Conservation (phyloP, 2,329 filamentous ascomycete genomes). For the Ascochyta lentis region DNA sequence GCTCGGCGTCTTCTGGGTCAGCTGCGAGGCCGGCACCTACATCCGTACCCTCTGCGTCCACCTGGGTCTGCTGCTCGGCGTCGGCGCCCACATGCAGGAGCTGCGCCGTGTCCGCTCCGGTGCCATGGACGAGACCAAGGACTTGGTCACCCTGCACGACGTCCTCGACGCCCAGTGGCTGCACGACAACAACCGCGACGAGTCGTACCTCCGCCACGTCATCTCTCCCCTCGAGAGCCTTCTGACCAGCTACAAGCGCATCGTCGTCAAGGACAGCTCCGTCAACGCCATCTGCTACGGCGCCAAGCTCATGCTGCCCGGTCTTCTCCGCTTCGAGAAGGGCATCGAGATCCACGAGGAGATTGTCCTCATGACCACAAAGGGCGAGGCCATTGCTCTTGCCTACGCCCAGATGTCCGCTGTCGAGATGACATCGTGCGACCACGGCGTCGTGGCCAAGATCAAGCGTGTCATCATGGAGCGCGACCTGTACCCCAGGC, state of each 20-base stretch:
- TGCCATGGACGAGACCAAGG: constrained; percentile 90
- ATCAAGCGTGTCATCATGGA: constrained; percentile 99
- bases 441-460: constrained; percentile 97
- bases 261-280: constrained; percentile 95
- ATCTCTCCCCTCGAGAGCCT: constrained; percentile 93
- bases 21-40: constrained; percentile 97
- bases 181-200: constrained; percentile 94
- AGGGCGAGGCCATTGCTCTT: constrained; percentile 96
- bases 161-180: constrained; percentile 96
- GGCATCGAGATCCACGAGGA: constrained; percentile 95
- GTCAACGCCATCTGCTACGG: constrained; percentile 99
- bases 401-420: constrained; percentile 98
- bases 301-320: constrained; percentile 98
- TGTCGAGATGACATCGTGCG: constrained; percentile 94
- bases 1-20: constrained; percentile 98
- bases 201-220: constrained; percentile 87
- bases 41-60: constrained; percentile 98
- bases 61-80: constrained; percentile 76
- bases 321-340: constrained; percentile 88
- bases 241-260: constrained; percentile 90
- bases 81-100: constrained; percentile 98
- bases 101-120: constrained; percentile 90
- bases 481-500: constrained; percentile 92
- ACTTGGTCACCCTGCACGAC: constrained; percentile 92
- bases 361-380: constrained; percentile 97